A percentile compares a stretch with the other conserved stretches of the same genome.
Evolutionary conservation across 176 grass and related monocot species (phyloP).

Genomic region (Aechmea fasciata): DNA sequence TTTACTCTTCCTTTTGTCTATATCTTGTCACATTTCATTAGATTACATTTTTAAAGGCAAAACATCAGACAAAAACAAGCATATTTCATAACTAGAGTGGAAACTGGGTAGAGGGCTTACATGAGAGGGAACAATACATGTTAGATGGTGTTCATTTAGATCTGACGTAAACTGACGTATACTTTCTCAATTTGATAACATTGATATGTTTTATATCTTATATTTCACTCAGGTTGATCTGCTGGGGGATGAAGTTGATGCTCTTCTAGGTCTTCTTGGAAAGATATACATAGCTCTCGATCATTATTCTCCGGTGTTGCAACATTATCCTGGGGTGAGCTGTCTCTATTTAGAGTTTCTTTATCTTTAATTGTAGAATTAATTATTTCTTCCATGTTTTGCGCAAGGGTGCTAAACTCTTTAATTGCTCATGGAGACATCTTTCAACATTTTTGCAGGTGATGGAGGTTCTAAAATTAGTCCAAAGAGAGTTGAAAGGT

Average conservation of each 20-base stretch:
- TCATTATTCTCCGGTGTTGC: constrained; percentile 75
- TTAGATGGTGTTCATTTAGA: no score
- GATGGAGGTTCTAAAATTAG: constrained; percentile 23
- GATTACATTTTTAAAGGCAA: no score
- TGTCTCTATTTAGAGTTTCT: not conserved
- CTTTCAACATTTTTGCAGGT: constrained; percentile 21
- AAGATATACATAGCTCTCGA: constrained; percentile 86
- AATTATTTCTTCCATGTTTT: not conserved
- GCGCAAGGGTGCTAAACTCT: not conserved
- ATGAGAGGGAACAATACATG: no score
- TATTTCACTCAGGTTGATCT: constrained; percentile 55
- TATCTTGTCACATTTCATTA: no score
- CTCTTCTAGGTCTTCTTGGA: constrained; percentile 61
- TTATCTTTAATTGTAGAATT: not conserved
- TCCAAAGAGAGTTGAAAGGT: constrained; percentile 20
- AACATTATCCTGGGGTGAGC: constrained; percentile 84
- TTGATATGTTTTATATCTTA: constrained; percentile 5
- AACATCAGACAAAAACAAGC: no score
- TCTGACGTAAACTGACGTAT: no score
- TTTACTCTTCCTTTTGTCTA: no score
- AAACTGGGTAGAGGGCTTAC: no score
- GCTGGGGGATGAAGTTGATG: constrained; percentile 74
- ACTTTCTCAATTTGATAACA: not conserved
- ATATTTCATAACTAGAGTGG: no score
- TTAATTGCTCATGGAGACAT: not conserved